Conservation (phyloP, 345 rosid species). For the Acer saccharum region DNA sequence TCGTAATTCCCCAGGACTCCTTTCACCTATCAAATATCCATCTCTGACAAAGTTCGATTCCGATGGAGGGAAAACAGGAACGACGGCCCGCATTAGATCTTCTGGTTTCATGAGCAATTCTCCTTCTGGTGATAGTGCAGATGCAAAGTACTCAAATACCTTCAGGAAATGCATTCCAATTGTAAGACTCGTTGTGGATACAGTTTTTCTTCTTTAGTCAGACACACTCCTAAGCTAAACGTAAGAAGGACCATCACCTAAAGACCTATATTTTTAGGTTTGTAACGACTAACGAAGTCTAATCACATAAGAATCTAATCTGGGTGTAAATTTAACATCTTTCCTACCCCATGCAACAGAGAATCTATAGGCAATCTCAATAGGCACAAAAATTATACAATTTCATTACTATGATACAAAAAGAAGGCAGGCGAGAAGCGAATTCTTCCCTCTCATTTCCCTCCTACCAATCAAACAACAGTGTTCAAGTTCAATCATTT, state of each 20-base stretch:
- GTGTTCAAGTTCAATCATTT: neutral
- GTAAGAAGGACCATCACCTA: neutral
- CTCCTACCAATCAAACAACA: neutral
- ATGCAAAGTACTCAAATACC: conserved; percentile 95
- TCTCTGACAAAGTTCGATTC: conserved; percentile 84
- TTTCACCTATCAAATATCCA: conserved; percentile 88
- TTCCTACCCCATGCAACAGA: neutral
- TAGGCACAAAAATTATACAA: neutral
- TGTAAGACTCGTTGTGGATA: neutral
- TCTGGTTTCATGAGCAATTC: conserved; percentile 79
- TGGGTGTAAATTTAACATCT: neutral
- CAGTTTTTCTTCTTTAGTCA: neutral
- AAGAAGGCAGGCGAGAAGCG: neutral
- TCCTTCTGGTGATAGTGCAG: conserved; percentile 52
- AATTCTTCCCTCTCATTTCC: no score
- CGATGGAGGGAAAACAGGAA: conserved; percentile 96
- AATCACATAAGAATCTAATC: conserved; percentile 9
- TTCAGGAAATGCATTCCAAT: conserved; percentile 15
- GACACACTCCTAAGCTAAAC: neutral
- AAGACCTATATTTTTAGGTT: neutral
- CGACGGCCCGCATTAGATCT: conserved; percentile 91
- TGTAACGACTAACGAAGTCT: neutral
- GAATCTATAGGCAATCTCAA: conserved; percentile 6
- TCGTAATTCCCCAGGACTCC: conserved; percentile 77
- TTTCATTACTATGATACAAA: neutral